A percentile compares a stretch with the other conserved stretches of the same genome.
Evolutionary conservation across 768 basidiomycete species (phyloP).

Genomic region (Pisolithus marmoratus): DNA sequence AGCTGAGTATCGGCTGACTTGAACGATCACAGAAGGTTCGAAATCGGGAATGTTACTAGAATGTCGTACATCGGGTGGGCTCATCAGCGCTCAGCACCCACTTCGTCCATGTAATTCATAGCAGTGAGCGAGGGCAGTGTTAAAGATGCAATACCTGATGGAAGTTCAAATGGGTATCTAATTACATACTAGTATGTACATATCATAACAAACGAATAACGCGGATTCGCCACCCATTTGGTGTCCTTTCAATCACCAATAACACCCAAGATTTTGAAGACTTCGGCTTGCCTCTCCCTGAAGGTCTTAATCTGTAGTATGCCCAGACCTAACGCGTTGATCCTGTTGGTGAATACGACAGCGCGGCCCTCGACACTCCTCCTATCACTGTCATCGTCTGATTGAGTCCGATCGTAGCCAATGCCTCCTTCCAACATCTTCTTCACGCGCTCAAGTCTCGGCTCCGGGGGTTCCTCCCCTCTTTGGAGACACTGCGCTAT

Average conservation of each 20-base stretch:
- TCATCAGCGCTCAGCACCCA: too few species aligned
- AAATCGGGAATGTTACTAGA: too few species aligned
- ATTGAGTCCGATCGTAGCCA: slow-evolving; percentile 29
- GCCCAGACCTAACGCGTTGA: slow-evolving; percentile 66
- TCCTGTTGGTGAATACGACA: slow-evolving; percentile 68
- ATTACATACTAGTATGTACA: too few species aligned
- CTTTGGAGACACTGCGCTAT: slow-evolving; percentile 39
- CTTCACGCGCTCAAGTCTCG: slow-evolving; percentile 55
- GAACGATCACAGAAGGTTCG: too few species aligned
- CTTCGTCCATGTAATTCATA: too few species aligned
- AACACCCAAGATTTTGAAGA: slow-evolving; percentile 50
- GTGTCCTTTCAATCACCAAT: not conserved
- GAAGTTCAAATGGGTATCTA: too few species aligned
- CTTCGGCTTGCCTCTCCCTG: slow-evolving; percentile 60
- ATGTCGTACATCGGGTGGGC: too few species aligned
- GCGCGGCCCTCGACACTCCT: slow-evolving; percentile 59
- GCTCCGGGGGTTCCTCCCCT: slow-evolving; percentile 31
- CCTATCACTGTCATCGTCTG: slow-evolving; percentile 5
- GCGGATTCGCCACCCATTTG: not conserved
- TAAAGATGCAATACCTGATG: too few species aligned
- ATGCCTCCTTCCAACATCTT: slow-evolving; percentile 56
- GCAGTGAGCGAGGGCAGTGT: too few species aligned
- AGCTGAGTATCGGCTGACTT: too few species aligned
- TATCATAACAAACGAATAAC: too few species aligned
- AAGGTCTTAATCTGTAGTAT: slow-evolving; percentile 72